A percentile compares a stretch with the other conserved stretches of the same genome.
Evolutionary conservation across 2,329 filamentous ascomycete genomes (phyloP).

Genomic region (Fusarium sp.): DNA sequence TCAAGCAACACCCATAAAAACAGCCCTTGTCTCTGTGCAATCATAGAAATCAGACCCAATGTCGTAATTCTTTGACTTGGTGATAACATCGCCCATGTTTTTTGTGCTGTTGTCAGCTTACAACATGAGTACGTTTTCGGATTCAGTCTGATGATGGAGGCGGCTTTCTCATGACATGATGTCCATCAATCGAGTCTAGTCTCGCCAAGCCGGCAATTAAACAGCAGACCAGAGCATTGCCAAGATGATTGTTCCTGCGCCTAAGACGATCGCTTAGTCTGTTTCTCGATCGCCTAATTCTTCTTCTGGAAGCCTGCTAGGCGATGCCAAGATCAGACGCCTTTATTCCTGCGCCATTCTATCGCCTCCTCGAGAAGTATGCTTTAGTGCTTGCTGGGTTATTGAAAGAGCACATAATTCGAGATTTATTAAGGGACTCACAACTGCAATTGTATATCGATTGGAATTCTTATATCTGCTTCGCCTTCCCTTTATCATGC

Average conservation of each 20-base stretch:
- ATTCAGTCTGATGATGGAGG: too few species aligned
- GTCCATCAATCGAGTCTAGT: conserved; percentile 2
- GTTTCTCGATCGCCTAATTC: not conserved
- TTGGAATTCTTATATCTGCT: too few species aligned
- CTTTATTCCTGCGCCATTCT: too few species aligned
- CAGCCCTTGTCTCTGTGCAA: not conserved
- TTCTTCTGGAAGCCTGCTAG: conserved; percentile 5
- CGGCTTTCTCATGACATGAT: not conserved
- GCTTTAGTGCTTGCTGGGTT: too few species aligned
- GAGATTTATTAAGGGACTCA: too few species aligned
- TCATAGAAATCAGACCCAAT: conserved; percentile 1
- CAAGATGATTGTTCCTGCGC: conserved; percentile 4
- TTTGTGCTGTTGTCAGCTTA: not conserved
- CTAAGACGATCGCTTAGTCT: not conserved
- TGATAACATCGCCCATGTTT: conserved; percentile 23
- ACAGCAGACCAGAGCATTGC: conserved; percentile 5
- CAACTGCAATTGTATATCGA: too few species aligned
- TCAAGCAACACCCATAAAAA: not conserved
- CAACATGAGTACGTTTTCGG: not conserved
- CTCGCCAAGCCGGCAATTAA: conserved; percentile 28
- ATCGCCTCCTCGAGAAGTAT: too few species aligned
- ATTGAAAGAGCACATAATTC: too few species aligned
- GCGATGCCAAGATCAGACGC: not conserved
- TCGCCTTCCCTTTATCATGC: too few species aligned
- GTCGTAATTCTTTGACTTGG: conserved; percentile 14